Percentiles rank a stretch among this genome's conserved stretches.
phyloP scores from a whole-genome alignment of 768 basidiomycete genomes.

The Russula earlei region DNA sequence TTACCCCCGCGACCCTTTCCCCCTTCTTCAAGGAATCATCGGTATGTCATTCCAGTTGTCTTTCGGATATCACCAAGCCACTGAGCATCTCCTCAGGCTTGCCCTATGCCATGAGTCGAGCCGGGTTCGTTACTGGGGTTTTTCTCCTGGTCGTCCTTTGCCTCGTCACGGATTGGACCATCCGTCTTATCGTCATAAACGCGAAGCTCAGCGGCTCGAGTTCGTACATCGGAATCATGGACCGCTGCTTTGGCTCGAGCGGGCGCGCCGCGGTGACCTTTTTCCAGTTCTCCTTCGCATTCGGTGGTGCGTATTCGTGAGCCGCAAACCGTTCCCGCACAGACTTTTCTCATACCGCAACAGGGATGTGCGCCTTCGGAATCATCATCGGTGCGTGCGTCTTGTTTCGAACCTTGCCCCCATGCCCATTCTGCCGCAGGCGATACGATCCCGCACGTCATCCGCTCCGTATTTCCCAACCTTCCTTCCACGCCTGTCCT shows the following conservation, averaged over 20 bases:
- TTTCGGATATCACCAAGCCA: neutral
- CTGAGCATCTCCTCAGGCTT: conserved; percentile 43
- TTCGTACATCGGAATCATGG: conserved; percentile 92
- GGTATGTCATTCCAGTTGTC: conserved; percentile 33
- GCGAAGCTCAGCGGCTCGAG: conserved; percentile 90
- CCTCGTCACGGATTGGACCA: conserved; percentile 93
- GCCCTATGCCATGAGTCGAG: conserved; percentile 90
- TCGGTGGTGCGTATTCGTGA: conserved; percentile 57
- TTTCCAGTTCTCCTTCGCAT: conserved; percentile 97
- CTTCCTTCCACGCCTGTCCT: conserved; percentile 58
- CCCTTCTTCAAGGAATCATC: conserved; percentile 48
- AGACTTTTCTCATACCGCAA: neutral
- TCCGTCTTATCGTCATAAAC: conserved; percentile 89
- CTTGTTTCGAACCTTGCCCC: neutral
- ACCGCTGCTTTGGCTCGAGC: conserved; percentile 80
- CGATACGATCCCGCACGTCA: conserved; percentile 93
- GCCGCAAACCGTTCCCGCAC: neutral
- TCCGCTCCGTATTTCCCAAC: conserved; percentile 74
- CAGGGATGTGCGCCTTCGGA: conserved; percentile 96
- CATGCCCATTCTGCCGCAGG: conserved; percentile 34
- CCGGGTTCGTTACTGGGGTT: conserved; percentile 86
- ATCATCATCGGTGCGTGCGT: conserved; percentile 66
- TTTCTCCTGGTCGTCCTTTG: conserved; percentile 75
- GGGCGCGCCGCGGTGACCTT: conserved; percentile 93
- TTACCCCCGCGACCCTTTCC: neutral